Evolutionary conservation across 495 filamentous ascomycete genomes (phyloP).

Genomic region (Durotheca rogersii): DNA sequence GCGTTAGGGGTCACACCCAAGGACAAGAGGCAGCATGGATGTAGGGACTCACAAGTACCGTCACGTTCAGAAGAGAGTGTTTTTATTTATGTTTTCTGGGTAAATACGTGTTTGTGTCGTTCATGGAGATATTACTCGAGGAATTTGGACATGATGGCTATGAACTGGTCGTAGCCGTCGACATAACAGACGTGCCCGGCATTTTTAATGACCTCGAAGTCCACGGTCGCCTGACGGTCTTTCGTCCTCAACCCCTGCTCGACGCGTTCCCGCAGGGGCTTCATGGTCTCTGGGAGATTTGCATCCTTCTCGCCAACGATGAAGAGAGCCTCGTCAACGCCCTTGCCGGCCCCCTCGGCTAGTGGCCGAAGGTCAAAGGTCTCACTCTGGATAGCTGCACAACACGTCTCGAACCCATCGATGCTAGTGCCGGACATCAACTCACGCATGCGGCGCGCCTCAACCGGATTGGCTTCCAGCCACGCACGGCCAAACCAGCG

Average conservation of each 20-base stretch:
- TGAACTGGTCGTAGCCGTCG: constrained; percentile 27
- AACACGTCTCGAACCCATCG: constrained; percentile 39
- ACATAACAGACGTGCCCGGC: constrained; percentile 32
- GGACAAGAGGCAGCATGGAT: too few relatives aligned
- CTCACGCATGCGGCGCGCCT: constrained; percentile 28
- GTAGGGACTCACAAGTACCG: too few relatives aligned
- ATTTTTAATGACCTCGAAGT: constrained; percentile 24
- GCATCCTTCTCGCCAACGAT: constrained; percentile 38
- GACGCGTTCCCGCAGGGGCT: constrained; percentile 24
- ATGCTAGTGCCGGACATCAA: constrained; percentile 35
- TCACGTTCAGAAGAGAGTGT: too few relatives aligned
- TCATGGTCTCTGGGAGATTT: constrained; percentile 31
- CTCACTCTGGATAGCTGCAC: constrained; percentile 28
- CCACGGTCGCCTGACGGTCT: not conserved
- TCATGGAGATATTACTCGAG: not conserved
- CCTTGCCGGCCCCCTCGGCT: constrained; percentile 12
- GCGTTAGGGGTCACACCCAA: too few relatives aligned
- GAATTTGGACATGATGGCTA: constrained; percentile 3
- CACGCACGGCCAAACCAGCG: constrained; percentile 38
- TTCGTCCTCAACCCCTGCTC: constrained; percentile 22
- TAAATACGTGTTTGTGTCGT: not conserved
- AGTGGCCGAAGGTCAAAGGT: constrained; percentile 34
- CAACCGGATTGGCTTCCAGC: constrained; percentile 33
- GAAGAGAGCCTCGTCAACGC: constrained; percentile 30
- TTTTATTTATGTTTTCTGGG: not conserved